A percentile compares a stretch with the other conserved stretches of the same genome.
Evolutionary conservation across 495 filamentous ascomycete genomes (phyloP).

Genomic region (Penicillium riverlandense): DNA sequence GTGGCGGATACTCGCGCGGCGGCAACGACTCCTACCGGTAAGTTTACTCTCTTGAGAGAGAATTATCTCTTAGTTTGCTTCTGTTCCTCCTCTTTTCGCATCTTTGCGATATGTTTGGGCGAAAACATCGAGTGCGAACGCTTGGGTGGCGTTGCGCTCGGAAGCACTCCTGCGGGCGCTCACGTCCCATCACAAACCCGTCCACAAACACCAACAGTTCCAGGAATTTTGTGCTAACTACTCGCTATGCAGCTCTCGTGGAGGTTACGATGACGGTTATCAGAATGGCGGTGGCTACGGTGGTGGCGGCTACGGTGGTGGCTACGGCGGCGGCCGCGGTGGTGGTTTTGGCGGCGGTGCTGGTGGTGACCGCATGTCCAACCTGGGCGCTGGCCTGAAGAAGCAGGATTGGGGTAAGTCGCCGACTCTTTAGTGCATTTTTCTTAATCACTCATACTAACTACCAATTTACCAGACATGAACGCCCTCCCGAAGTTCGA

Average conservation of each 20-base stretch:
- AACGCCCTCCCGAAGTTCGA: constrained; percentile 87
- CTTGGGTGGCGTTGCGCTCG: constrained; percentile 3
- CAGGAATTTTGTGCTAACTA: constrained; percentile 11
- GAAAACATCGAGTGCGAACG: not conserved
- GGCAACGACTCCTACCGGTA: constrained; percentile 38
- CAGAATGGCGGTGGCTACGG: constrained; percentile 23
- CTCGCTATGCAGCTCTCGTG: constrained; percentile 27
- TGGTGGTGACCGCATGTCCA: constrained; percentile 88
- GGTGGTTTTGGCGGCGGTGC: constrained; percentile 45
- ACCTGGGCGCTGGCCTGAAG: constrained; percentile 79
- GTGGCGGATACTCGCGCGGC: constrained; percentile 53
- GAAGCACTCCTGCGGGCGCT: no score
- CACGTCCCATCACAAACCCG: no score
- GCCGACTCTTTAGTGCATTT: not conserved
- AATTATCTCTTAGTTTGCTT: not conserved
- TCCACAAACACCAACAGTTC: not conserved
- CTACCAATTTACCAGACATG: constrained; percentile 49
- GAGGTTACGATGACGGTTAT: constrained; percentile 41
- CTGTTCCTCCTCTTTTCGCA: no score
- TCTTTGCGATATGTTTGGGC: not conserved
- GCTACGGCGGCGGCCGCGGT: constrained; percentile 35
- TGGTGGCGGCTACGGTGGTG: constrained; percentile 47
- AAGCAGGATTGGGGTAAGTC: constrained; percentile 78
- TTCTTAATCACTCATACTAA: constrained; percentile 18
- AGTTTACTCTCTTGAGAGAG: constrained; percentile 10